phyloP scores from a whole-genome alignment of 2,329 filamentous ascomycete genomes.

The Aspergillus sergii region DNA sequence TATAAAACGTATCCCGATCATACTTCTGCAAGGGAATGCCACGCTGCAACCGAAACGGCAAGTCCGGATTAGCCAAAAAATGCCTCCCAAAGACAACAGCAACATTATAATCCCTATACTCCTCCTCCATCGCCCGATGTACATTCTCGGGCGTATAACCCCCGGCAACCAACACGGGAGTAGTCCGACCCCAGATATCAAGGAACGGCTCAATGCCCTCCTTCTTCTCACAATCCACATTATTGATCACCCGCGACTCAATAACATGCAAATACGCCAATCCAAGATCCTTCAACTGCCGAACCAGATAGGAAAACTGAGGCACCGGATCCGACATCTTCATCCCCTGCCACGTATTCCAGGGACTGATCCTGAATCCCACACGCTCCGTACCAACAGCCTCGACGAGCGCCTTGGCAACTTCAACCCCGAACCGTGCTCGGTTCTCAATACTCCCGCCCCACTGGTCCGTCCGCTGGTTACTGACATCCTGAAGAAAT shows the following conservation, averaged over 20 bases:
- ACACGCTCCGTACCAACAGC: conserved; percentile 45
- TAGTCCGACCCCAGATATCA: conserved; percentile 6
- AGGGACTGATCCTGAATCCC: conserved; percentile 47
- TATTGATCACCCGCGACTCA: conserved; percentile 12
- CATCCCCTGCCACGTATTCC: conserved; percentile 44
- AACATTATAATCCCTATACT: conserved; percentile 20
- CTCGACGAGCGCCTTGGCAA: conserved; percentile 45
- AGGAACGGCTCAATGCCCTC: conserved; percentile 13
- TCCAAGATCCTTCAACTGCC: conserved; percentile 1
- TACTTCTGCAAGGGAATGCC: conserved; percentile 38
- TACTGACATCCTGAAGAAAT: conserved; percentile 49
- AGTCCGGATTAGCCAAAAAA: conserved; percentile 46
- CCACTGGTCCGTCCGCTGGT: conserved; percentile 50
- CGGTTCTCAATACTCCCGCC: conserved; percentile 52
- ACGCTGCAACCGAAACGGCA: conserved; percentile 40
- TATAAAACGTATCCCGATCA: conserved; percentile 43
- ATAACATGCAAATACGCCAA: conserved; percentile 17
- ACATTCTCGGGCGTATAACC: conserved; percentile 10
- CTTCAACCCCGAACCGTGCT: conserved; percentile 55
- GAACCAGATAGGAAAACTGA: conserved; percentile 53
- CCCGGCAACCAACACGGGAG: conserved; percentile 16
- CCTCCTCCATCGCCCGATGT: conserved; percentile 5
- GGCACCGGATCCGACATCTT: conserved; percentile 60
- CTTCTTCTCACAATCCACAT: conserved; percentile 8
- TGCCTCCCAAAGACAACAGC: conserved; percentile 42